Percentiles rank a stretch among this genome's conserved stretches.
Evolutionary conservation across 2,329 filamentous ascomycete genomes (phyloP).

Genomic region (Annulohypoxylon truncatum): DNA sequence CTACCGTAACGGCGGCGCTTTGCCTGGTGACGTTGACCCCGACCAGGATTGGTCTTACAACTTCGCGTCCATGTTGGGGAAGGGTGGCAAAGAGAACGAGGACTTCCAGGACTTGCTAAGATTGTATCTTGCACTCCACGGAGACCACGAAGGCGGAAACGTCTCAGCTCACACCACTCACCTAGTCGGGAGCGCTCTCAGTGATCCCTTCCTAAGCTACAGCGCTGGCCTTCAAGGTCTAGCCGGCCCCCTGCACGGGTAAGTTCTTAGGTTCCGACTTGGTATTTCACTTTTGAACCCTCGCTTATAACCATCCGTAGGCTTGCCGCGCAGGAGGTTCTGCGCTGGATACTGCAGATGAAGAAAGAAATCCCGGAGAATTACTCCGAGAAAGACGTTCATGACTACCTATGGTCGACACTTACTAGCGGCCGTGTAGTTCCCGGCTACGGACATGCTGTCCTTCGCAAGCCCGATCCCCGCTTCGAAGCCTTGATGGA

Average conservation of each 20-base stretch:
- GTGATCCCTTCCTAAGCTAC: slow-evolving; percentile 95
- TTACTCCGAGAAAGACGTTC: slow-evolving; percentile 85
- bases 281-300: neutral
- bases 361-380: slow-evolving; percentile 83
- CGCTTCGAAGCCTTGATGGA: slow-evolving; percentile 97
- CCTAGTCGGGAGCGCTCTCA: slow-evolving; percentile 92
- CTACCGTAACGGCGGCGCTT: slow-evolving; percentile 77
- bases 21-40: slow-evolving; percentile 80
- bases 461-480: slow-evolving; percentile 95
- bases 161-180: slow-evolving; percentile 97
- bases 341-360: slow-evolving; percentile 98
- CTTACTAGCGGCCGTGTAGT: slow-evolving; percentile 95
- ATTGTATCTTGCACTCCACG: slow-evolving; percentile 94
- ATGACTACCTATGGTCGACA: slow-evolving; percentile 90
- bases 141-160: slow-evolving; percentile 98
- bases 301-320: slow-evolving; percentile 54
- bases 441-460: slow-evolving; percentile 94
- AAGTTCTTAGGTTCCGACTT: slow-evolving; percentile 46
- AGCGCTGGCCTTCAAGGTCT: slow-evolving; percentile 95
- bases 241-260: slow-evolving; percentile 90
- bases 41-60: slow-evolving; percentile 98
- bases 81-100: slow-evolving; percentile 86
- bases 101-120: slow-evolving; percentile 95
- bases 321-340: slow-evolving; percentile 94
- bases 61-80: slow-evolving; percentile 95